A percentile compares a stretch with the other conserved stretches of the same genome.
Evolutionary conservation across 257 asterid species (phyloP).

Genomic region (Lavandula angustifolia): DNA sequence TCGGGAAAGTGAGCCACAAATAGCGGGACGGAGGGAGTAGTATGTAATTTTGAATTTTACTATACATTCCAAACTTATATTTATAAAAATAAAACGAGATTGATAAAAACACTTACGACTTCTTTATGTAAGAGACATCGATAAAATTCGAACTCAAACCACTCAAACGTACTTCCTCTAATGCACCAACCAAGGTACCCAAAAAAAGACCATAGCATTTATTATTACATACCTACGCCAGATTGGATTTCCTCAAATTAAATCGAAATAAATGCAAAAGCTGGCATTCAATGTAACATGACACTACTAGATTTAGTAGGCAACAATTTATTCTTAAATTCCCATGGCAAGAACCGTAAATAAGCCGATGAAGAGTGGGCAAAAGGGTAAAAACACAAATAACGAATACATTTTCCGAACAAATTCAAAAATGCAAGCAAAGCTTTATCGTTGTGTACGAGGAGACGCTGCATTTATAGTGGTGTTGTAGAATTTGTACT

Average conservation of each 20-base stretch:
- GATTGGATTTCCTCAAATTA: neutral
- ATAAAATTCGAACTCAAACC: neutral
- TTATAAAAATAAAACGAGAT: no score
- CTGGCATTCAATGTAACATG: constrained; percentile 10
- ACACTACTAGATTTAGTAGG: neutral
- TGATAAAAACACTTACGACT: no score
- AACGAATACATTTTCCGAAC: constrained; percentile 21
- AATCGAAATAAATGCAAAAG: constrained; percentile 6
- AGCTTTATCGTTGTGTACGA: constrained; percentile 25
- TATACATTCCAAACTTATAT: no score
- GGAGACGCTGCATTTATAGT: constrained; percentile 17
- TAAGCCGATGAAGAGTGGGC: neutral
- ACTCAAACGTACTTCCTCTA: no score
- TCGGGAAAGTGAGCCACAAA: no score
- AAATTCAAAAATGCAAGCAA: constrained; percentile 16
- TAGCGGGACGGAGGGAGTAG: no score
- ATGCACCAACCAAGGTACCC: neutral
- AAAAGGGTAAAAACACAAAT: neutral
- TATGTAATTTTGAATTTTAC: no score
- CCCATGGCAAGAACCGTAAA: constrained; percentile 15
- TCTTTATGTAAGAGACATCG: neutral
- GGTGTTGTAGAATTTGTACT: constrained; percentile 12
- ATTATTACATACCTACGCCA: neutral
- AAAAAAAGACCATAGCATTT: neutral
- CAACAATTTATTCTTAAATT: neutral